These are phyloP conservation scores for Morella rubra DNA, from an alignment of 306 rosid genomes.

Conservation along the genomic window DNA sequence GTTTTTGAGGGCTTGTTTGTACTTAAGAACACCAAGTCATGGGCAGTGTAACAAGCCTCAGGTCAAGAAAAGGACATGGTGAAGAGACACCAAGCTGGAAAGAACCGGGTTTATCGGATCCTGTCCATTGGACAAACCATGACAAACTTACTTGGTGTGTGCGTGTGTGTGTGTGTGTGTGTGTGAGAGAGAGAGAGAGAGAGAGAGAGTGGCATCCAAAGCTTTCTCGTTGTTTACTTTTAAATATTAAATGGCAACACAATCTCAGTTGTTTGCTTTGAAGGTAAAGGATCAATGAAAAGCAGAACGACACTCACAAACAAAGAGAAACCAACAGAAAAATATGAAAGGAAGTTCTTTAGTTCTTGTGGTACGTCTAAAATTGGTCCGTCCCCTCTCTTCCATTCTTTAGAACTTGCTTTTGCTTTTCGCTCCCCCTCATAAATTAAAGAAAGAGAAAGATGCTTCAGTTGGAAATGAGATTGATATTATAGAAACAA, in stretches of 20 bases:
- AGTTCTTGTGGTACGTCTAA: constrained; percentile 55
- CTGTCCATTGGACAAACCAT: constrained; percentile 55
- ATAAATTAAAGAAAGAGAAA: constrained; percentile 36
- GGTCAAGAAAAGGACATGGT: constrained; percentile 38
- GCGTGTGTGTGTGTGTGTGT: constrained; percentile 7
- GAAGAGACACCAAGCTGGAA: constrained; percentile 61
- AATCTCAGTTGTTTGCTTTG: constrained; percentile 32
- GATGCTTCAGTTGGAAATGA: constrained; percentile 51
- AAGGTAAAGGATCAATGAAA: constrained; percentile 30
- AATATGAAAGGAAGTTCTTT: constrained; percentile 33
- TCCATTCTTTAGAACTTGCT: constrained; percentile 38
- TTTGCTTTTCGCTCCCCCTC: constrained; percentile 35
- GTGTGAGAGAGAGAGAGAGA: constrained; percentile 3
- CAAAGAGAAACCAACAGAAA: constrained; percentile 38
- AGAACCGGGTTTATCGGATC: constrained; percentile 85
- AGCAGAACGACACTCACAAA: constrained; percentile 39
- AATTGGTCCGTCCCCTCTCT: constrained; percentile 47
- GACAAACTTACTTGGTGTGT: constrained; percentile 30
- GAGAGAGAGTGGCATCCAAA: constrained; percentile 42
- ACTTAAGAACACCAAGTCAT: constrained; percentile 36
- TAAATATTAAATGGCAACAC: constrained; percentile 31
- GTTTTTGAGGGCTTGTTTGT: constrained; percentile 19
- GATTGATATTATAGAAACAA: constrained; percentile 55
- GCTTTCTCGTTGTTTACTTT: constrained; percentile 31
- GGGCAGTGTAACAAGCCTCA: constrained; percentile 42